Percentiles rank a stretch among this genome's conserved stretches.
Conservation (phyloP, 345 rosid species). For the Conringia planisiliqua region DNA sequence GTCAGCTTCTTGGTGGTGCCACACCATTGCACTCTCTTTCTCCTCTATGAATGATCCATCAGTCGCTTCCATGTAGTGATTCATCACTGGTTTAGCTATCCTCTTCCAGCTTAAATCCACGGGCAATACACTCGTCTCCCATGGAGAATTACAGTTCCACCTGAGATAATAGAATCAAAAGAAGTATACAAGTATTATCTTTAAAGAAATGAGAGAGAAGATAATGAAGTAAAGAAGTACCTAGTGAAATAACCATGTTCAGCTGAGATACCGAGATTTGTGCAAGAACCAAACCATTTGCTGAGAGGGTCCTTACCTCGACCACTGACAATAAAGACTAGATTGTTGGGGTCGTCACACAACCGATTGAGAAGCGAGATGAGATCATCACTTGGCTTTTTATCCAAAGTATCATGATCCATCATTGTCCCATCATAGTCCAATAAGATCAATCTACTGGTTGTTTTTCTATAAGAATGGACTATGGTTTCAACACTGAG, state of each 20-base stretch:
- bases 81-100: constrained; percentile 75
- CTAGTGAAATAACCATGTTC: constrained; percentile 83
- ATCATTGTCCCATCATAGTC: constrained; percentile 87
- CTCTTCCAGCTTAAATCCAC: constrained; percentile 59
- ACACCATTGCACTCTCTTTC: constrained; percentile 80
- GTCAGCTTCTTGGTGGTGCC: constrained; percentile 84
- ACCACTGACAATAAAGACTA: constrained; percentile 79
- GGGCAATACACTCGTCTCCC: constrained; percentile 49
- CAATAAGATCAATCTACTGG: constrained; percentile 62
- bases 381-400: constrained; percentile 52
- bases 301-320: constrained; percentile 69
- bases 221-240: constrained; percentile 31
- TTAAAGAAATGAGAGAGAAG: background rate
- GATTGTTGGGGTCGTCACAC: constrained; percentile 67
- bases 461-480: constrained; percentile 50
- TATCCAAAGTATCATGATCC: constrained; percentile 50
- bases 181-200: background rate
- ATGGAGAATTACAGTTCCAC: constrained; percentile 52
- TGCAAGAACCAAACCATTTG: constrained; percentile 69
- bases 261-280: constrained; percentile 69
- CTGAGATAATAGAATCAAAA: constrained; percentile 27
- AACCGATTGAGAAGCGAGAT: constrained; percentile 53
- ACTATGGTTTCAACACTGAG: constrained; percentile 49
- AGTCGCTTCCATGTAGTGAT: constrained; percentile 65
- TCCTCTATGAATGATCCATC: constrained; percentile 81